Conservation (phyloP, 192 early-diverging fungal genomes). For the Haplosporangium gracile region DNA sequence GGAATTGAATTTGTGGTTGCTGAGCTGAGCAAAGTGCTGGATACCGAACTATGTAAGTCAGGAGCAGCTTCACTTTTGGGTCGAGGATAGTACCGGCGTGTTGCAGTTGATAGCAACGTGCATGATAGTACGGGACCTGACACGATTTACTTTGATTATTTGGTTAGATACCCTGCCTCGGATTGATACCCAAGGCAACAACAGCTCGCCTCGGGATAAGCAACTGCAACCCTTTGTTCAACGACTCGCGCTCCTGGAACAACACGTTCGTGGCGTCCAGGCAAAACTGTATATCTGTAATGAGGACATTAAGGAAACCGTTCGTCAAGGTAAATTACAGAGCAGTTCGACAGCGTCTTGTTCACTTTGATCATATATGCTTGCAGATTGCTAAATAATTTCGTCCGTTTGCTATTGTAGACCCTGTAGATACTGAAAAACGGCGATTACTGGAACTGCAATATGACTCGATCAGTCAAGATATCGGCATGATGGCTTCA, state of each 20-base stretch:
- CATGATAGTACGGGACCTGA: neutral
- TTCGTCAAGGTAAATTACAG: slow-evolving; percentile 29
- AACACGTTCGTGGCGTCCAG: slow-evolving; percentile 67
- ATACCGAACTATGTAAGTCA: slow-evolving; percentile 63
- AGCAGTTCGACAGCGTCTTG: neutral
- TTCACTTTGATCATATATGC: neutral
- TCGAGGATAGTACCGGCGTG: too few species aligned
- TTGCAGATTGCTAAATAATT: neutral
- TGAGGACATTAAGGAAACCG: slow-evolving; percentile 62
- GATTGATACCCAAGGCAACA: slow-evolving; percentile 42
- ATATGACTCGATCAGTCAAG: slow-evolving; percentile 62
- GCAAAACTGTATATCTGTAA: slow-evolving; percentile 70
- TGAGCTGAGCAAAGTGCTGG: slow-evolving; percentile 56
- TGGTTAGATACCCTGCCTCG: slow-evolving; percentile 56
- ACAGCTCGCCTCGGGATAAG: slow-evolving; percentile 44
- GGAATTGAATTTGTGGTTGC: slow-evolving; percentile 54
- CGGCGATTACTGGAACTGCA: slow-evolving; percentile 55
- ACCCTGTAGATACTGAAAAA: slow-evolving; percentile 26
- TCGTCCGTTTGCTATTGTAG: slow-evolving; percentile 18
- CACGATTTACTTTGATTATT: slow-evolving; percentile 5
- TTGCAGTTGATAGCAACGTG: neutral
- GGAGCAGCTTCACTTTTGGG: neutral
- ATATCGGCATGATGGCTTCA: slow-evolving; percentile 60
- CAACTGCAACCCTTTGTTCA: slow-evolving; percentile 58
- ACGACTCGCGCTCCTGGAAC: slow-evolving; percentile 61